Conservation (phyloP, 2,329 filamentous ascomycete species). For the Didymella pinodella region DNA sequence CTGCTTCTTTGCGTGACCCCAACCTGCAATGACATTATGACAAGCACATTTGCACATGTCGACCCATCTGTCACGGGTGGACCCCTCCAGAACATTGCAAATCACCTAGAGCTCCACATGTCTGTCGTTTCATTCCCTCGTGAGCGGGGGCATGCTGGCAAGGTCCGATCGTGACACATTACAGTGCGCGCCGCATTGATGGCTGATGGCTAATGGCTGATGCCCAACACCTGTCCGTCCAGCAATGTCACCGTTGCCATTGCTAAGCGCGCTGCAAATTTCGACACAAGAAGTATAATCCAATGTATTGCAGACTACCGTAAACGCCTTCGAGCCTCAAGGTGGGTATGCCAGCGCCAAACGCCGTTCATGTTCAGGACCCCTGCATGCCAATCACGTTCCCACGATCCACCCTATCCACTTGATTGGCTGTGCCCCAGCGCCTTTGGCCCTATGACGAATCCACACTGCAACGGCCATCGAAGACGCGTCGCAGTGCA, state of each 20-base stretch:
- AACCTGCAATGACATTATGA: slow-evolving; percentile 15
- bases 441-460: slow-evolving; percentile 38
- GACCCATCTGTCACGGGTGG: slow-evolving; percentile 12
- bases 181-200: slow-evolving; percentile 10
- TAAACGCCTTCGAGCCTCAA: slow-evolving; percentile 18
- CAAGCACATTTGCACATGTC: slow-evolving; percentile 2
- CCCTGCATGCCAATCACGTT: slow-evolving; percentile 38
- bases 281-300: slow-evolving; percentile 13
- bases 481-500: slow-evolving; percentile 26
- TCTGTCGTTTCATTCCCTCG: slow-evolving; percentile 19
- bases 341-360: slow-evolving; percentile 28
- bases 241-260: slow-evolving; percentile 8
- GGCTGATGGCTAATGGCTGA: slow-evolving; percentile 11
- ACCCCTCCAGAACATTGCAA: slow-evolving; percentile 16
- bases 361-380: slow-evolving; percentile 19
- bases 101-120: slow-evolving; percentile 16
- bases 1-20: background rate
- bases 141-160: slow-evolving; percentile 19
- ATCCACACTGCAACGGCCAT: slow-evolving; percentile 30
- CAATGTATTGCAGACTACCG: slow-evolving; percentile 33
- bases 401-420: slow-evolving; percentile 22
- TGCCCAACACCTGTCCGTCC: slow-evolving; percentile 11
- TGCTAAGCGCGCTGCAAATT: slow-evolving; percentile 12
- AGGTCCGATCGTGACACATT: slow-evolving; percentile 15
- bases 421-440: slow-evolving; percentile 38